These are phyloP conservation scores for Hypholoma fasciculare DNA, from an alignment of 768 basidiomycete species.

Conservation along the genomic window DNA sequence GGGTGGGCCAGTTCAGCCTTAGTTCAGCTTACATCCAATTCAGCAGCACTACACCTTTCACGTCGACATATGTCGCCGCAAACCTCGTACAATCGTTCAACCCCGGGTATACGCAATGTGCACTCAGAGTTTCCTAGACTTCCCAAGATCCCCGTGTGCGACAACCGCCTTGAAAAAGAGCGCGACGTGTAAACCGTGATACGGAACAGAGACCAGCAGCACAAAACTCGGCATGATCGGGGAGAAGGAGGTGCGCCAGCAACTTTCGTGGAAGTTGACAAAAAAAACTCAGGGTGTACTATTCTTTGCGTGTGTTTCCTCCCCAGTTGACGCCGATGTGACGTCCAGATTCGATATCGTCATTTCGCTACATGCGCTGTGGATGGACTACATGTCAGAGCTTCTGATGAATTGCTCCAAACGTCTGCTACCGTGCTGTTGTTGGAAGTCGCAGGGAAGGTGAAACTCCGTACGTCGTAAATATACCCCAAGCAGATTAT, in stretches of 20 bases:
- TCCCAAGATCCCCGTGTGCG: conserved; percentile 66
- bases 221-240: conserved; percentile 49
- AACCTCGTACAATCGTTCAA: conserved; percentile 57
- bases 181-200: conserved; percentile 46
- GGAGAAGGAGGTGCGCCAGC: conserved; percentile 50
- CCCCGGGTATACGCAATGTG: conserved; percentile 46
- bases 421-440: conserved; percentile 26
- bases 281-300: conserved; percentile 55
- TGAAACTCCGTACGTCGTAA: conserved; percentile 51
- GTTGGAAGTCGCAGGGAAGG: conserved; percentile 22
- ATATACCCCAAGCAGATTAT: conserved; percentile 86
- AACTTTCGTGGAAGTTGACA: conserved; percentile 67
- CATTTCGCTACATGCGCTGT: conserved; percentile 74
- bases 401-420: conserved; percentile 59
- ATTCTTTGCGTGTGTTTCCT: background rate
- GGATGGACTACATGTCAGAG: conserved; percentile 91
- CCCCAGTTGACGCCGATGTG: background rate
- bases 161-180: conserved; percentile 55
- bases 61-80: conserved; percentile 60
- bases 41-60: conserved; percentile 49
- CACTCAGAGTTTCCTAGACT: conserved; percentile 67
- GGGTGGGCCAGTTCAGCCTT: no score
- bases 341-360: conserved; percentile 66
- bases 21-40: conserved; percentile 14
- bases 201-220: conserved; percentile 41